Conservation (phyloP, 192 early-diverging fungal species). For the Chytriomyces sp. region DNA sequence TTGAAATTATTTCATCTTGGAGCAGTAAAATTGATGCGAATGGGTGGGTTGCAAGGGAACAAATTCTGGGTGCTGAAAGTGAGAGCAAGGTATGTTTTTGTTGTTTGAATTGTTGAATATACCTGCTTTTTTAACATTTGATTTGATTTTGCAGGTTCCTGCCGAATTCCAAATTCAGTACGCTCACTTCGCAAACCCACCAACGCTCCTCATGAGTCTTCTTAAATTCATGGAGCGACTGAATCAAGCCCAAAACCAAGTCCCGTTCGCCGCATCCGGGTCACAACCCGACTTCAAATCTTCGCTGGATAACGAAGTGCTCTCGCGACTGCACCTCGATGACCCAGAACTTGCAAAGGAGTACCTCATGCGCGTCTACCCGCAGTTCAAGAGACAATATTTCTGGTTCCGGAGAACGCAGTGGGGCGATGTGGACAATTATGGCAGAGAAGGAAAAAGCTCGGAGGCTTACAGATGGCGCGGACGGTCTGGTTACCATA, state of each 20-base stretch:
- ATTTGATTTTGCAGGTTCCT: slow-evolving; percentile 56
- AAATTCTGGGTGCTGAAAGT: slow-evolving; percentile 92
- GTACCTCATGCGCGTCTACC: slow-evolving; percentile 60
- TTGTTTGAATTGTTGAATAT: background rate
- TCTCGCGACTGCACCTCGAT: slow-evolving; percentile 43
- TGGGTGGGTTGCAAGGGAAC: slow-evolving; percentile 94
- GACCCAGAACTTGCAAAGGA: slow-evolving; percentile 46
- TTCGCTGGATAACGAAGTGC: slow-evolving; percentile 1
- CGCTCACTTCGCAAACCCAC: slow-evolving; percentile 91
- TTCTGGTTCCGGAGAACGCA: slow-evolving; percentile 84
- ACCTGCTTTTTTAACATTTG: background rate
- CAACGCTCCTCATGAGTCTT: slow-evolving; percentile 78
- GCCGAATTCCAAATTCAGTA: slow-evolving; percentile 91
- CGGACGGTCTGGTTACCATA: slow-evolving; percentile 82
- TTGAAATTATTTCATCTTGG: slow-evolving; percentile 85
- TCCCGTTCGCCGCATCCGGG: background rate
- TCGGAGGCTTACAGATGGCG: slow-evolving; percentile 88
- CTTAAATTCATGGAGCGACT: slow-evolving; percentile 68
- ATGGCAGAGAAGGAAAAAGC: slow-evolving; percentile 47
- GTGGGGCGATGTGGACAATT: slow-evolving; percentile 64
- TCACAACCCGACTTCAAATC: slow-evolving; percentile 28
- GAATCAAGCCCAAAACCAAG: background rate
- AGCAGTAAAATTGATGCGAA: slow-evolving; percentile 72
- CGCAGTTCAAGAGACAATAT: slow-evolving; percentile 70
- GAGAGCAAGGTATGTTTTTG: slow-evolving; percentile 68